These are phyloP conservation scores for Diplodia corticola DNA, from an alignment of 2,329 filamentous ascomycete genomes.

Conservation along the genomic window DNA sequence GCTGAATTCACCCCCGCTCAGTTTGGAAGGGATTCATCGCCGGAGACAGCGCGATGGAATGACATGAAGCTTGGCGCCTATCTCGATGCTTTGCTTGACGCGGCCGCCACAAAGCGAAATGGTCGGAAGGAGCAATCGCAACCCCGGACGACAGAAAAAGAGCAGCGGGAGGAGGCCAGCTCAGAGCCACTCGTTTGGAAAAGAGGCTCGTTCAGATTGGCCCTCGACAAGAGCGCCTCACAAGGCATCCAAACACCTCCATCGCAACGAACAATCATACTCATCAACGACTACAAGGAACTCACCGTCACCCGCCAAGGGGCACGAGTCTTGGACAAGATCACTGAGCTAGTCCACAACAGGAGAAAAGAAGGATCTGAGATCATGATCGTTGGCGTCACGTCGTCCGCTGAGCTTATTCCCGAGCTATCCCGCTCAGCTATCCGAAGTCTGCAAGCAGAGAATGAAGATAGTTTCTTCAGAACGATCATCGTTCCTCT, in stretches of 20 bases:
- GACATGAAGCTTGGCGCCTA: constrained; percentile 39
- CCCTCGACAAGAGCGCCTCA: neutral
- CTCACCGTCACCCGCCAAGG: constrained; percentile 70
- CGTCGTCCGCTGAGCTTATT: constrained; percentile 55
- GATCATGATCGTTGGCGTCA: constrained; percentile 79
- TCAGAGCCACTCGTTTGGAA: constrained; percentile 26
- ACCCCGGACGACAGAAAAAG: neutral
- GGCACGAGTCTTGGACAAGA: constrained; percentile 64
- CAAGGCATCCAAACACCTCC: neutral
- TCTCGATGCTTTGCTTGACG: constrained; percentile 37
- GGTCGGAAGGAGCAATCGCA: neutral
- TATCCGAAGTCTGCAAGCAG: constrained; percentile 49
- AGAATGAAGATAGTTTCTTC: constrained; percentile 35
- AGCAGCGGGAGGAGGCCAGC: constrained; percentile 27
- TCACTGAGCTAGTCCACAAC: constrained; percentile 71
- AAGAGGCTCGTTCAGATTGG: neutral
- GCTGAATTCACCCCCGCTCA: neutral
- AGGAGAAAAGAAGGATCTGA: constrained; percentile 70
- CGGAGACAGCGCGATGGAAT: constrained; percentile 33
- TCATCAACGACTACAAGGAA: constrained; percentile 79
- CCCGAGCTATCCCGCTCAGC: constrained; percentile 46
- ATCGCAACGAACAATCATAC: constrained; percentile 61
- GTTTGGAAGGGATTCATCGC: neutral
- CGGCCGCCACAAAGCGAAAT: constrained; percentile 34
- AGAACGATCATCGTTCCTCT: constrained; percentile 35